Evolutionary conservation across 345 rosid species (phyloP).

Genomic region (Melaleuca quinquenervia): DNA sequence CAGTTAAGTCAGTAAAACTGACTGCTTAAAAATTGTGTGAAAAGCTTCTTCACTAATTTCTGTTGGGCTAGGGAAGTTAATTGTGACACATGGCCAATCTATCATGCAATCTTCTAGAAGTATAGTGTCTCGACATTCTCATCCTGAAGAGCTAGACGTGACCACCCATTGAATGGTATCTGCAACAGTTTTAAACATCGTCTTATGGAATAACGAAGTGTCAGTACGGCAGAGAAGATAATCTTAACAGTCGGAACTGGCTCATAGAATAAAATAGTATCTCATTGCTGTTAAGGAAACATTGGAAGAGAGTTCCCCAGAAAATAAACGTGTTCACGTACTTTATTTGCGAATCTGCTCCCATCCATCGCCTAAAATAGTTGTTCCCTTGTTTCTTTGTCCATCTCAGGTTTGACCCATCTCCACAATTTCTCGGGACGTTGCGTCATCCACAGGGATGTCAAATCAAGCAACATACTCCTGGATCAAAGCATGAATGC

Average conservation of each 20-base stretch:
- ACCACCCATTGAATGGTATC: not conserved
- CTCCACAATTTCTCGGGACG: conserved; percentile 26
- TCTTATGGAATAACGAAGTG: not conserved
- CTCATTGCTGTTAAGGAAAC: not conserved
- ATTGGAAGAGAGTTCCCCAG: not conserved
- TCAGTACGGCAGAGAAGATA: not conserved
- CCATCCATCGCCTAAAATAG: not conserved
- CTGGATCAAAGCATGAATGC: conserved; percentile 65
- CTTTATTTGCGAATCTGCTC: not conserved
- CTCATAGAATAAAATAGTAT: not conserved
- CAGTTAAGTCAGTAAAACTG: not conserved
- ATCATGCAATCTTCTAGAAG: not conserved
- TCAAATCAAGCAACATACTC: conserved; percentile 67
- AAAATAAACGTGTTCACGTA: not conserved
- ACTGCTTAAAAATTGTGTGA: not conserved
- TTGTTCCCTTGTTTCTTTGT: not conserved
- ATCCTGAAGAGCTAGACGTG: not conserved
- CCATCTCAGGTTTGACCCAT: conserved; percentile 28
- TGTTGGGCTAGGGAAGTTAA: not conserved
- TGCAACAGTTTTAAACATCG: not conserved
- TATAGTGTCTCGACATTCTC: not conserved
- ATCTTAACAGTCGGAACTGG: not conserved
- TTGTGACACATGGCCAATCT: not conserved
- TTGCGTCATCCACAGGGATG: conserved; percentile 51
- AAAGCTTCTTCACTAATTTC: not conserved